Base-by-base conservation (phyloP, 257 asterid genomes). In the Leonotis leonurus region DNA sequence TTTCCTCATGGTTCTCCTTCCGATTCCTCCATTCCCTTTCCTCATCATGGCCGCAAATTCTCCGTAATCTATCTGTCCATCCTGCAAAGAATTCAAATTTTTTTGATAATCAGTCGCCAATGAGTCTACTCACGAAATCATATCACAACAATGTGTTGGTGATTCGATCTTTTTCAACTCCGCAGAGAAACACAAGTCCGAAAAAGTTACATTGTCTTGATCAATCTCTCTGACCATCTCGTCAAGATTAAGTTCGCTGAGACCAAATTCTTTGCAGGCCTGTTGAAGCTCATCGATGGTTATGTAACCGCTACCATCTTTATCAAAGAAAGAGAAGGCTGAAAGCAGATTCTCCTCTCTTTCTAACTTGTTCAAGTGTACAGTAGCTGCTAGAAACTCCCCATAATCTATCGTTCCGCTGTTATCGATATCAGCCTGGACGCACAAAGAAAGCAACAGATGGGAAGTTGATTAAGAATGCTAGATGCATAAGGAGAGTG, bases 341-440 rank as follows among this genome's bases (percentile, higher is more conserved):
- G 96, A 84, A 40, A 84, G 67, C 41, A 91, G 74, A 70, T 88
- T 88, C 74, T 88, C 95, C 75, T 88, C 96, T 77, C 96, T 75
- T 61, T 91, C 96, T 65, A 91, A 64, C 87, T 91, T 91, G 94
- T 91, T 91, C 83, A 91, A 73, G 80, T 91, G 98, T 46, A 91
- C 86, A 1, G 95, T 91, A 12, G 98, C 98, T 27, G 98, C 98
- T 71, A 91, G 88, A 79, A 91, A 91, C 85, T 91, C 98, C 52
- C 96, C 96, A 40, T 91, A 91, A 67, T 91, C 98, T 63, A 91
- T 88, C 24, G 94, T 85, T 49, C 98, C 98, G 35, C 83, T 91
- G 81, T 91, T 88, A 62, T 91, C 98, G 35, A 88, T 78, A 68
- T 91, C 98, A 17, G 95, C 96, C 96, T 91, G 80, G 56, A 74